Conservation (phyloP, 1,284 basidiomycete genomes). For the Hypsizygus ulmarius region DNA sequence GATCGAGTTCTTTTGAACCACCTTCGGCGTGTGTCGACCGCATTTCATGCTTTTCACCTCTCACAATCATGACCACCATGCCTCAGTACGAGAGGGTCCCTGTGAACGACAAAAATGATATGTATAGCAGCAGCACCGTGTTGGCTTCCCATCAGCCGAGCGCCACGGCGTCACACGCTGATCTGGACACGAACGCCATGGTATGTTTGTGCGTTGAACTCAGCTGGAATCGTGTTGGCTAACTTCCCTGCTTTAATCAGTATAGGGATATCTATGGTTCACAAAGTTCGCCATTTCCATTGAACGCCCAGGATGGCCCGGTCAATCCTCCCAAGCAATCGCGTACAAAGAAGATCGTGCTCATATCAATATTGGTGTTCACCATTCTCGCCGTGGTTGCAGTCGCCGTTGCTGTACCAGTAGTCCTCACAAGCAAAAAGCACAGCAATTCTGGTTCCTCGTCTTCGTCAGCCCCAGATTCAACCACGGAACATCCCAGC, state of each 20-base stretch:
- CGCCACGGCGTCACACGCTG: neutral
- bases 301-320: neutral
- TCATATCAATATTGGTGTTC: conserved; percentile 20
- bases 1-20: no score
- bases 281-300: conserved; percentile 3
- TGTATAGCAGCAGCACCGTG: neutral
- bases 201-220: neutral
- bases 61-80: conserved; percentile 2
- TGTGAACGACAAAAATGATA: conserved; percentile 4
- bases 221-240: neutral
- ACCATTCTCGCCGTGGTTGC: conserved; percentile 24
- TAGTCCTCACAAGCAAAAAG: conserved; percentile 23
- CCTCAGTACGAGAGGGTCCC: conserved; percentile 1
- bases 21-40: no score
- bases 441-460: conserved; percentile 8
- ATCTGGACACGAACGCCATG: conserved; percentile 1
- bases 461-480: neutral
- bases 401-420: conserved; percentile 27
- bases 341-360: conserved; percentile 12
- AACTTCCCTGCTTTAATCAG: neutral
- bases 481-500: neutral
- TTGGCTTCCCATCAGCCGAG: neutral
- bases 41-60: neutral
- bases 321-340: neutral
- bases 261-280: neutral